Conservation (phyloP, 2,329 filamentous ascomycete species). For the Stagonosporopsis vannaccii region DNA sequence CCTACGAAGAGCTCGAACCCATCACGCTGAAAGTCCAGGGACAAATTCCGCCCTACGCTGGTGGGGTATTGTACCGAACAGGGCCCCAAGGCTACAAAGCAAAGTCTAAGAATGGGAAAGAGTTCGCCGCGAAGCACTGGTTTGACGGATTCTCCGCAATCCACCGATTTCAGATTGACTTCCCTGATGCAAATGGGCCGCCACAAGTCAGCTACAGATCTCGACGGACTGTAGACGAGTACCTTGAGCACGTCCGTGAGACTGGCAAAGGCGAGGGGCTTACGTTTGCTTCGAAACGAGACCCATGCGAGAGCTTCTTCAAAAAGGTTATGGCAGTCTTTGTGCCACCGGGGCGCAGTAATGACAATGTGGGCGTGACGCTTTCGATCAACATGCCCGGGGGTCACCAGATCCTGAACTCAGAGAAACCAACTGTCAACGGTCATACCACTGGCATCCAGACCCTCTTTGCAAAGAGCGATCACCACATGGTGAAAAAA, state of each 20-base stretch:
- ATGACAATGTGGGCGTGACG: constrained; percentile 70
- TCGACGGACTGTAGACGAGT: constrained; percentile 69
- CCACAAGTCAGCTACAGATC: constrained; percentile 73
- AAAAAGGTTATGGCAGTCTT: constrained; percentile 73
- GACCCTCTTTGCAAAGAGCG: constrained; percentile 66
- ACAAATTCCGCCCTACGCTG: constrained; percentile 72
- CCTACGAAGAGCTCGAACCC: constrained; percentile 71
- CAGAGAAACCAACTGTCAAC: constrained; percentile 25
- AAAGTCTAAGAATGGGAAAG: constrained; percentile 65
- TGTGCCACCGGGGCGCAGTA: constrained; percentile 37
- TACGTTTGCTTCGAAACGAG: constrained; percentile 74
- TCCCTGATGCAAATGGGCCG: constrained; percentile 48
- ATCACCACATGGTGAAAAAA: constrained; percentile 64
- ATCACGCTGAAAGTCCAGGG: constrained; percentile 70
- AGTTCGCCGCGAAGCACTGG: constrained; percentile 74
- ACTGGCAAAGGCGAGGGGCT: constrained; percentile 64
- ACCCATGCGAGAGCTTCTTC: constrained; percentile 78
- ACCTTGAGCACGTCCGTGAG: constrained; percentile 67
- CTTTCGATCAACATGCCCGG: constrained; percentile 71
- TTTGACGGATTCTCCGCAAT: constrained; percentile 78
- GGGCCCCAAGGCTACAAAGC: constrained; percentile 73
- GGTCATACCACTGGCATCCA: constrained; percentile 51
- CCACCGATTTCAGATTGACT: constrained; percentile 73
- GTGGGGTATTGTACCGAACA: constrained; percentile 72
- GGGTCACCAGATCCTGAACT: constrained; percentile 11